phyloP scores from a whole-genome alignment of 2,329 filamentous ascomycete species.

The Metarhizium album region DNA sequence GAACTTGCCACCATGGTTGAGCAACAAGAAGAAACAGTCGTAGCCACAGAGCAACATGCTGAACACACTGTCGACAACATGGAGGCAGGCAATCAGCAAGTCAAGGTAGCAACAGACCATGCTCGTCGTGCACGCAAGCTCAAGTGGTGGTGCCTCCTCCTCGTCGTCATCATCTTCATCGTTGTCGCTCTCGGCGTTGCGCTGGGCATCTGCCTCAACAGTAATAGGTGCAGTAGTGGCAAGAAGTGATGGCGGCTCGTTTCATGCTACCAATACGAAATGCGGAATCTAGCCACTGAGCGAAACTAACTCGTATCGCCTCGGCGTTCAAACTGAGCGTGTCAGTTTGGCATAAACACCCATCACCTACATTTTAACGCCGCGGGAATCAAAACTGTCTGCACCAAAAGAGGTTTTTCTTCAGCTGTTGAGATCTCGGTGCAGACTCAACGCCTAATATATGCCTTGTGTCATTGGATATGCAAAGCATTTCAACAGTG shows the following conservation, averaged over 20 bases:
- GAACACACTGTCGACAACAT: constrained; percentile 55
- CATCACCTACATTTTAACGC: background rate
- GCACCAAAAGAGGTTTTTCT: background rate
- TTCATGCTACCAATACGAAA: background rate
- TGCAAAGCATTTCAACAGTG: background rate
- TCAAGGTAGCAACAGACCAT: constrained; percentile 55
- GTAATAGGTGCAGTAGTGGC: constrained; percentile 7
- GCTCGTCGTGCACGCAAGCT: constrained; percentile 59
- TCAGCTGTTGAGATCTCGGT: background rate
- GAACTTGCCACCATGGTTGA: constrained; percentile 66
- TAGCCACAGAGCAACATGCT: constrained; percentile 54
- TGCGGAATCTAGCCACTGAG: background rate
- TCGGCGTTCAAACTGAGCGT: background rate
- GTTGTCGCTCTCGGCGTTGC: constrained; percentile 44
- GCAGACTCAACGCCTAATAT: background rate
- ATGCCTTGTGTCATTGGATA: background rate
- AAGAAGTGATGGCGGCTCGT: background rate
- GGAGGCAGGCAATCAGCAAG: constrained; percentile 57
- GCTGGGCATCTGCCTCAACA: constrained; percentile 35
- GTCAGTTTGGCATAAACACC: background rate
- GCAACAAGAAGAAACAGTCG: constrained; percentile 56
- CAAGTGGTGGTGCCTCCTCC: constrained; percentile 70
- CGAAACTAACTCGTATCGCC: background rate
- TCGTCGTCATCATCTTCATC: constrained; percentile 48
- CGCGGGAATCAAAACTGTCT: background rate